Base-by-base conservation (phyloP, 495 filamentous ascomycete species). In the Achaetomiella virescens region DNA sequence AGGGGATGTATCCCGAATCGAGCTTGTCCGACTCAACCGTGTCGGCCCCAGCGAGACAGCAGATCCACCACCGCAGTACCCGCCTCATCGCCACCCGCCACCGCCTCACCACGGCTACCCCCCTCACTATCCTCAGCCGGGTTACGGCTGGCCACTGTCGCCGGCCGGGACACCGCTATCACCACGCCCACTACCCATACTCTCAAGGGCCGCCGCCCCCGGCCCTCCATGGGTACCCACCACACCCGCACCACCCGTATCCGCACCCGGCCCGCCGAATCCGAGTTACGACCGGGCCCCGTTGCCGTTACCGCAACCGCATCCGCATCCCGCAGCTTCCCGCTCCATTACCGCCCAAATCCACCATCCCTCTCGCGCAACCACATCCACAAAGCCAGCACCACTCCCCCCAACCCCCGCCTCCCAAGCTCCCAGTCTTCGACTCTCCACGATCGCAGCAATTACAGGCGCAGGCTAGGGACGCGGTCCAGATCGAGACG, bases 1-100 rank as follows among this genome's bases (percentile, higher is more conserved):
- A 96, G 69, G 90, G 90, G 61, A 87, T 98, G 77, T 98, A 98
- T 66, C 95, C 95, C 2, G 93, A 98, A 70, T 92, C 95, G 6
- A 96, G 91, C n/a, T 80, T 97, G 33, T 87, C 90, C 61, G 93
- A 97, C 55, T 80, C 85, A 78, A 84, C 64, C 33, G 64, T 60
- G 2, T 72, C 79, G 9, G 70, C 73, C 14, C 51, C 75, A 22
- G 75, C 75, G 6, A 68, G 75, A 56, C 53, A 71, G n/a, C 78
- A 77, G 24, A 76, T 80, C 73, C 73, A 70, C 46, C 70, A 64
- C 61, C 63, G 48, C 63, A 69, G 41, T 76, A 73, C 54, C 55
- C 66, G 60, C 58, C 63, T 11, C 58, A 54, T 37, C 57, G 51
- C 44, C 33, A 67, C 1, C 64, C 59, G 74, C 83, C 68, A 63